Base-by-base conservation (phyloP, 768 basidiomycete genomes). In the Mycena capillaripes region DNA sequence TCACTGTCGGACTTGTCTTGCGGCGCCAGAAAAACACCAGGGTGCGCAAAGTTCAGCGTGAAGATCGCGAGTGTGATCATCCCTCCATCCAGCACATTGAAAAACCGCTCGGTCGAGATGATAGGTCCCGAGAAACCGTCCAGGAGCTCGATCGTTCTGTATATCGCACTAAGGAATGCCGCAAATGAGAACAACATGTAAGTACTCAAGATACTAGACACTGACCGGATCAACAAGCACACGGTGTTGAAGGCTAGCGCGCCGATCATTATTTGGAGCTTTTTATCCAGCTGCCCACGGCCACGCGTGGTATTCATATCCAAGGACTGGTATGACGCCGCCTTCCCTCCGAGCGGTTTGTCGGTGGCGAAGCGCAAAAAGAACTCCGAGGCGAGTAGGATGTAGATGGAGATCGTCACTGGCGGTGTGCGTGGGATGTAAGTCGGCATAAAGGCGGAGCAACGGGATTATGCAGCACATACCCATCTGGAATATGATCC, bases 391-490 rank as follows among this genome's bases (percentile, higher is more conserved):
- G 86, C 82, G 62, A 86, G 81, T 17, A 81, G 36, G 57, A 81
- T 79, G 79, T 85, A 89, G 27, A 84, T 70, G 8, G 79, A 75
- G 63, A 90, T 83, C n/a, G 86, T 84, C 38, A 82, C 86, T 83
- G 77, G n/a, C n/a, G 21, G 8, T 2, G 4, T 7, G 30, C 23
- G 27, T 23, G 10, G 32, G 36, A 42, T 4, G 62, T 48, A 52
- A 57, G 46, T 32, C 10, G 29, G 68, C 25, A 29, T 40, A 29
- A 36, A 6, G 57, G n/a, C 19, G 29, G 16, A 4, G 23, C 46
- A 27, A 52, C 3, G 53, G 23, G 29, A 36, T 4, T 3, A 27
- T 19, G 32, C 53, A 3, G 34, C 27, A 52, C 73, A 32, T 17
- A 69, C 55, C 36, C 58, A 77, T 60, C 30, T 66, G 68, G 65